Evolutionary conservation across 768 basidiomycete species (phyloP), one percentile per base, ranked within the genome.

Genomic region (Mycena rosella): DNA sequence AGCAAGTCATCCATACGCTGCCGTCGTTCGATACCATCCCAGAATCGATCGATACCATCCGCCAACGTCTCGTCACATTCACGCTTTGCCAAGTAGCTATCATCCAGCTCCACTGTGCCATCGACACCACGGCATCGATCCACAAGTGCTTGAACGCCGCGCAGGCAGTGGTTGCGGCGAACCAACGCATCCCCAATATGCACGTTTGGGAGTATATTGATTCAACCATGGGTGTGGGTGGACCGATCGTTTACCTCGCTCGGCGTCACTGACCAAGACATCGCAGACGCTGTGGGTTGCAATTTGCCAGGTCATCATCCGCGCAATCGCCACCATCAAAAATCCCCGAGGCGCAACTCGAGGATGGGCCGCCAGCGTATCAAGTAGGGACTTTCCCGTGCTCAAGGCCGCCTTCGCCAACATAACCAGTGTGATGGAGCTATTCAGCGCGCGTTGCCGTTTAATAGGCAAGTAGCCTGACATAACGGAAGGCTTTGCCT

Each of bases 251-350:
- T 15, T 54, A 14, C 15, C 38, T 38, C 9, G 32, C 6, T 34
- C 11, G 32, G 15, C 3, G 14, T 17, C 20, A 29, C 54, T 44
- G 30, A 49, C 3, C 20, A 11, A 5, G 17, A 5, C 20, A 38
- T 34, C 4, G 15, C 45, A 68, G 67, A 68, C 67, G 2, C 67
- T 68, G 8, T 68, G 67, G 67, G 61, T 58, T 36, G 60, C 67
- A 17, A 32, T 68, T 1, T 62, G 54, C 30, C 60, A 68, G n/a
- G 34, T 68, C 29, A 34, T 68, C 24, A 63, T 68, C 13, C 60
- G 67, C n/a, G 67, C 29, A 20, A 57, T 68, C 10, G 60, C 65
- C n/a, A 29, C 65, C 2, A 48, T 67, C 1, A 61, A 56, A 49
- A 55, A 67, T 13, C 65, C 65, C 20, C 65, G 53, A 2, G n/a